These are phyloP conservation scores for Cardamine chenopodiifolia DNA, from an alignment of 345 rosid species.

Conservation along the genomic window DNA sequence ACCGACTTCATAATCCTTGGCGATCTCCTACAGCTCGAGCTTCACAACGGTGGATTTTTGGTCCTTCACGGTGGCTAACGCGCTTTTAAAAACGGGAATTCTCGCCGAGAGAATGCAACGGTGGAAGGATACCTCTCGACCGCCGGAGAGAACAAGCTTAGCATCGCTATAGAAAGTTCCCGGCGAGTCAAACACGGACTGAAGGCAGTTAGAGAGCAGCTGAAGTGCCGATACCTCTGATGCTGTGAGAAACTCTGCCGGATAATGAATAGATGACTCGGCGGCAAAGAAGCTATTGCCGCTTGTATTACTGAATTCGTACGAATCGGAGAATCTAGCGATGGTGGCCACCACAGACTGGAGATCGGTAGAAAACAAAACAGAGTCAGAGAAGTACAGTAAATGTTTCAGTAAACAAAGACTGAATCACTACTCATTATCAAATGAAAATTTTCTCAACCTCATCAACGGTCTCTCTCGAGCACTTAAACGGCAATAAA, in stretches of 20 bases:
- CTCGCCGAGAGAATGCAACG: constrained; percentile 78
- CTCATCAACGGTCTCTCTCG: neutral
- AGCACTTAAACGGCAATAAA: neutral
- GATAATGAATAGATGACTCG: constrained; percentile 38
- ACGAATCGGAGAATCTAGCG: constrained; percentile 65
- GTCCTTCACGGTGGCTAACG: constrained; percentile 48
- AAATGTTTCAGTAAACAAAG: neutral
- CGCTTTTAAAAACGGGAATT: constrained; percentile 58
- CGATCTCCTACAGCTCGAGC: constrained; percentile 63
- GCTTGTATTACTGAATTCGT: constrained; percentile 64
- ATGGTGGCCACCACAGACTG: constrained; percentile 31
- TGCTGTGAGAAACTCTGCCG: neutral
- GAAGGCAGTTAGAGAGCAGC: constrained; percentile 60
- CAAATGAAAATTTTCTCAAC: neutral
- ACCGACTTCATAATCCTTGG: constrained; percentile 57
- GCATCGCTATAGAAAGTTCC: constrained; percentile 70
- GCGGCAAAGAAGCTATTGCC: constrained; percentile 47
- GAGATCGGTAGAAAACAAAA: neutral
- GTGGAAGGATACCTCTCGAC: constrained; percentile 65
- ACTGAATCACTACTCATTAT: neutral
- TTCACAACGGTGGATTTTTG: constrained; percentile 33
- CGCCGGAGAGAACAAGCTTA: constrained; percentile 52
- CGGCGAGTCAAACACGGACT: constrained; percentile 54
- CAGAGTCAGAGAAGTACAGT: constrained; percentile 1
- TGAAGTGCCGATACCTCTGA: constrained; percentile 49